These are phyloP conservation scores for Fennellomyces sp. DNA, from an alignment of 371 early-diverging fungal species.

Conservation along the genomic window DNA sequence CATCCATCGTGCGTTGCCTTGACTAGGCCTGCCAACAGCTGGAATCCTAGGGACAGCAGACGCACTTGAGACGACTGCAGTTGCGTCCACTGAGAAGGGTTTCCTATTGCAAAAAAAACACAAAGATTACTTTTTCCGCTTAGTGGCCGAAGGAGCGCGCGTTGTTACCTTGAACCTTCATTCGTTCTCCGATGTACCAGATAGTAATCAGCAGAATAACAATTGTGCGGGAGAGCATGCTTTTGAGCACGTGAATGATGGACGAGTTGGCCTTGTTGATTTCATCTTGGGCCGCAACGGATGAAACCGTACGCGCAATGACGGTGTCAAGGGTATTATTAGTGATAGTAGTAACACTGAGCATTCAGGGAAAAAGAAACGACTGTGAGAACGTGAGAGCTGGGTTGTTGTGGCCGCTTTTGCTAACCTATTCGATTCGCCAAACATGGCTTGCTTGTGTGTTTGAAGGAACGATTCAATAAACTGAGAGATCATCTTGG, in stretches of 20 bases:
- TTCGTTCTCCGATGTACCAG: slow-evolving; percentile 42
- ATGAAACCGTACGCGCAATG: not conserved
- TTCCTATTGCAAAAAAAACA: slow-evolving; percentile 6
- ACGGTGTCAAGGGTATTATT: not conserved
- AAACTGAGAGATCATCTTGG: slow-evolving; percentile 28
- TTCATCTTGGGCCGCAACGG: not conserved
- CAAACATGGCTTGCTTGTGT: slow-evolving; percentile 44
- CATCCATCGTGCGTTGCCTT: slow-evolving; percentile 24
- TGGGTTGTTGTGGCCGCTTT: too few species aligned
- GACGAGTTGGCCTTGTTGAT: slow-evolving; percentile 7
- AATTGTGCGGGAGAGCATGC: slow-evolving; percentile 35
- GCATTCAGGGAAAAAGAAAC: too few species aligned
- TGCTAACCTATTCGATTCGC: slow-evolving; percentile 16
- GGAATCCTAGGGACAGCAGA: slow-evolving; percentile 32
- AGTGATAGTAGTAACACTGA: too few species aligned
- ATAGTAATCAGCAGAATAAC: slow-evolving; percentile 42
- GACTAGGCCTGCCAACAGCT: slow-evolving; percentile 21
- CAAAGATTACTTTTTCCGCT: not conserved
- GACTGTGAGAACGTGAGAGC: too few species aligned
- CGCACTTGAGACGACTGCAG: slow-evolving; percentile 34
- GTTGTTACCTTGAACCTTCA: slow-evolving; percentile 32
- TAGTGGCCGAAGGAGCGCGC: not conserved
- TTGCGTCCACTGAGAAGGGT: slow-evolving; percentile 22
- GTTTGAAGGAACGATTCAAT: slow-evolving; percentile 44
- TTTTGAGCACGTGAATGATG: slow-evolving; percentile 34